phyloP scores from a whole-genome alignment of 139 green algal species.

The Eudorina sp. region DNA sequence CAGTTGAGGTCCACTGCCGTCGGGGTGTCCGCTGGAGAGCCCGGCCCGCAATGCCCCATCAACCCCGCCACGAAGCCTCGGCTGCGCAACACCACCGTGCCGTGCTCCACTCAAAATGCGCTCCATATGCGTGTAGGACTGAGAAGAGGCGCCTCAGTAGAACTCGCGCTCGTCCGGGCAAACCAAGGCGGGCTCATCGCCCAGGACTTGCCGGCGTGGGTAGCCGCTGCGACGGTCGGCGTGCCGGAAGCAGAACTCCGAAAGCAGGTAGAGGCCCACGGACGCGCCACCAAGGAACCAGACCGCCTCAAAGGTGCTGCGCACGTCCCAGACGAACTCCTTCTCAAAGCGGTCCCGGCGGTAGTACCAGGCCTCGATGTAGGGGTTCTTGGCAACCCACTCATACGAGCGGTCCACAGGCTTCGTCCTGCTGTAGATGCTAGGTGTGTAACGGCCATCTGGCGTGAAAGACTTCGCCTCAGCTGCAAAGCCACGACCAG shows the following conservation, averaged over 20 bases:
- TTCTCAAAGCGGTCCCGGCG: slow-evolving; percentile 54
- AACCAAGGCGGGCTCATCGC: slow-evolving; percentile 37
- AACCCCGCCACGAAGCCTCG: too few species aligned
- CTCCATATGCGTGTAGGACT: too few species aligned
- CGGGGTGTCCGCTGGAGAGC: too few species aligned
- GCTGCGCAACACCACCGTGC: too few species aligned
- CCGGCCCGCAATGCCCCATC: too few species aligned
- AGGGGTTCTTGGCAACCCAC: slow-evolving; percentile 53
- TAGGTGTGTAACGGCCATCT: slow-evolving; percentile 41
- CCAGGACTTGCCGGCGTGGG: slow-evolving; percentile 39
- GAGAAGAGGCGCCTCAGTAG: slow-evolving; percentile 55
- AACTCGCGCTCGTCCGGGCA: slow-evolving; percentile 57
- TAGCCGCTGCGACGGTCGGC: slow-evolving; percentile 45
- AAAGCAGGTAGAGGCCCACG: slow-evolving; percentile 38
- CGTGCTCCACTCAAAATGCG: too few species aligned
- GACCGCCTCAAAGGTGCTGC: slow-evolving; percentile 52
- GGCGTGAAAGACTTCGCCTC: slow-evolving; percentile 35
- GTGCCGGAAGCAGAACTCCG: slow-evolving; percentile 43
- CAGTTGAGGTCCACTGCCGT: too few species aligned
- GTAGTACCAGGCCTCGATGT: slow-evolving; percentile 58
- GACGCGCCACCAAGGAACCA: slow-evolving; percentile 50
- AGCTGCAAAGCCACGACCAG: slow-evolving; percentile 21
- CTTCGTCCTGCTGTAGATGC: slow-evolving; percentile 45
- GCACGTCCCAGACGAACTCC: slow-evolving; percentile 53
- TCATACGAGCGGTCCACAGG: slow-evolving; percentile 45